A percentile compares a stretch with the other conserved stretches of the same genome.
phyloP scores from a whole-genome alignment of 2,329 filamentous ascomycete genomes.

The Phialocephala sp. region DNA sequence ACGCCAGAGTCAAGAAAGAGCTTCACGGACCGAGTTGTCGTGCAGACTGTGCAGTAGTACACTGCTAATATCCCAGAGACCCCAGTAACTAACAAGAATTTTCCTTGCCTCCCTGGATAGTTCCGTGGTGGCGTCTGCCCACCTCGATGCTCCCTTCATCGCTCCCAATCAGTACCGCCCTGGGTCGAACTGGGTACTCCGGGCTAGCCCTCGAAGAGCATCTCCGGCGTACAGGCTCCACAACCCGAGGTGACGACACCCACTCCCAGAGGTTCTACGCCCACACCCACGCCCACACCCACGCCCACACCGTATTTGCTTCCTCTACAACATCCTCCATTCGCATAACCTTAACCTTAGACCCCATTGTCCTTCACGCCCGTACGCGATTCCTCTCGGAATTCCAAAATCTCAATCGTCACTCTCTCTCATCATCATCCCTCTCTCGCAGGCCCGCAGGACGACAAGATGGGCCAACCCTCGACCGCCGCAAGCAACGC shows the following conservation, averaged over 20 bases:
- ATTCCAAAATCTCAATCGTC: neutral
- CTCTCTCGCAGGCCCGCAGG: neutral
- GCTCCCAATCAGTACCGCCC: too few species aligned
- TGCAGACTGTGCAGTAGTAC: too few species aligned
- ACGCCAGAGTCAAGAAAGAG: too few species aligned
- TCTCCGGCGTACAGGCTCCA: too few species aligned
- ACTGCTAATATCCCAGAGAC: neutral
- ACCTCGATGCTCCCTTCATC: too few species aligned
- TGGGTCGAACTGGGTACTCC: too few species aligned
- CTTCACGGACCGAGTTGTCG: too few species aligned
- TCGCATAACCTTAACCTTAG: neutral
- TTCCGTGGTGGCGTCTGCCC: neutral
- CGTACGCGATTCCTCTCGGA: neutral
- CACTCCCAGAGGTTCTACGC: too few species aligned
- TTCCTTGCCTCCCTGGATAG: neutral
- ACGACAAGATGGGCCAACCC: constrained; percentile 69
- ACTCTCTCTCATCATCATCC: neutral
- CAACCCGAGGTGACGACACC: too few species aligned
- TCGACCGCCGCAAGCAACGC: constrained; percentile 79
- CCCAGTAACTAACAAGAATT: constrained; percentile 1
- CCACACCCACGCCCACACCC: too few species aligned
- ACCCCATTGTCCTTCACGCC: neutral
- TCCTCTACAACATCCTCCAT: neutral
- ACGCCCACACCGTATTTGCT: too few species aligned
- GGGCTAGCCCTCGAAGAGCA: too few species aligned